phyloP scores from a whole-genome alignment of 2,329 filamentous ascomycete species.

The Juglanconis juglandina region DNA sequence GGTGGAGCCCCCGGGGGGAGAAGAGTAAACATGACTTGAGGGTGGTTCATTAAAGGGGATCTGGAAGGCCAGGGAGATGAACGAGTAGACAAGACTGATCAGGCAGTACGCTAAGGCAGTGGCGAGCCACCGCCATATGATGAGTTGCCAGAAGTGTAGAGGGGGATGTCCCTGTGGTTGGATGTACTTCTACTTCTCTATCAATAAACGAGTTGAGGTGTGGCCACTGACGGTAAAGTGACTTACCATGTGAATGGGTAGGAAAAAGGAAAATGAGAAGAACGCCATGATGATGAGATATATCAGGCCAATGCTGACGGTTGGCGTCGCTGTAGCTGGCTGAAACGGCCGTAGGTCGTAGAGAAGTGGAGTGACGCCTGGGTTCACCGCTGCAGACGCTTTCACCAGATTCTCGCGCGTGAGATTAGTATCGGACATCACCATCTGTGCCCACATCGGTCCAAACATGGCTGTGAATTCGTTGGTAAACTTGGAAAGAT shows the following conservation, averaged over 20 bases:
- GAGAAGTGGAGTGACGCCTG: slow-evolving; percentile 27
- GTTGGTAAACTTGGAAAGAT: slow-evolving; percentile 44
- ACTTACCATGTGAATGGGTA: slow-evolving; percentile 55
- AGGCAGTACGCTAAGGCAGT: slow-evolving; percentile 58
- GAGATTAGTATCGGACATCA: slow-evolving; percentile 38
- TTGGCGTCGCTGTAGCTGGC: slow-evolving; percentile 51
- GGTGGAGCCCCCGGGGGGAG: slow-evolving; percentile 44
- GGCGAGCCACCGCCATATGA: slow-evolving; percentile 55
- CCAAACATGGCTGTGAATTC: slow-evolving; percentile 47
- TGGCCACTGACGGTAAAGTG: background rate
- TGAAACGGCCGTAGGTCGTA: slow-evolving; percentile 58
- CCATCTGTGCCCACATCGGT: slow-evolving; percentile 37
- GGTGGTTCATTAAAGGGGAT: slow-evolving; percentile 55
- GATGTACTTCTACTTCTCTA: slow-evolving; percentile 43
- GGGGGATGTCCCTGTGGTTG: slow-evolving; percentile 52
- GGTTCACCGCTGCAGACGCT: slow-evolving; percentile 29
- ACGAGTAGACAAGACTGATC: slow-evolving; percentile 59
- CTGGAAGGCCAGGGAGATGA: slow-evolving; percentile 61
- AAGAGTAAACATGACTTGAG: slow-evolving; percentile 37
- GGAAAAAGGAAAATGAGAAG: slow-evolving; percentile 63
- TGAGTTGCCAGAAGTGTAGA: slow-evolving; percentile 54
- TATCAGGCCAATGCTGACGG: slow-evolving; percentile 61
- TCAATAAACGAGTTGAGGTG: background rate
- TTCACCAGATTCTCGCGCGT: slow-evolving; percentile 26
- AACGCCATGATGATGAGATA: slow-evolving; percentile 67